Evolutionary conservation across 2,329 filamentous ascomycete genomes (phyloP).

Genomic region (Aspergillus ustus): DNA sequence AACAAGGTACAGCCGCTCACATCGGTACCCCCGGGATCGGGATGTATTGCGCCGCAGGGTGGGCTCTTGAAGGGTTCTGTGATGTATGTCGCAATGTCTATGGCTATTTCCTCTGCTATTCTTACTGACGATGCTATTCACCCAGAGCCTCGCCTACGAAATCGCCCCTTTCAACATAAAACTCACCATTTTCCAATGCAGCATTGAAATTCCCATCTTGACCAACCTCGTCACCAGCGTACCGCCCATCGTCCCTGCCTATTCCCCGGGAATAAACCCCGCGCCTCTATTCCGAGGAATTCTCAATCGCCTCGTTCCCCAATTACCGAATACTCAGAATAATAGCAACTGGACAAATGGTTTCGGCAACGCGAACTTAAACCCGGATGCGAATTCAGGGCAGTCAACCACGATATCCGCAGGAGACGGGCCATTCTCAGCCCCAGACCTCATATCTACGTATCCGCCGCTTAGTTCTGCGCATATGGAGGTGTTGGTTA

Average conservation of each 20-base stretch:
- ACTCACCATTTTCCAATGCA: slow-evolving; percentile 92
- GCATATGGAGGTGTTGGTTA: slow-evolving; percentile 74
- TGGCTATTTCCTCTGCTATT: not conserved
- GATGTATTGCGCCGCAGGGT: slow-evolving; percentile 89
- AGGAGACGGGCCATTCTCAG: slow-evolving; percentile 43
- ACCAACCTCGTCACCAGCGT: slow-evolving; percentile 86
- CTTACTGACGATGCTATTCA: slow-evolving; percentile 17
- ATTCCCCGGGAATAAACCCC: slow-evolving; percentile 70
- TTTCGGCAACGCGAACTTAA: slow-evolving; percentile 20
- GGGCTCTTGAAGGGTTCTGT: slow-evolving; percentile 95
- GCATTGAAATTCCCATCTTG: slow-evolving; percentile 86
- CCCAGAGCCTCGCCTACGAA: slow-evolving; percentile 81
- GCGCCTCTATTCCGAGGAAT: slow-evolving; percentile 85
- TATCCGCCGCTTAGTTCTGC: slow-evolving; percentile 74
- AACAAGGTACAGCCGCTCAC: slow-evolving; percentile 66
- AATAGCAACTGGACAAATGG: slow-evolving; percentile 12
- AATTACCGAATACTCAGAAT: slow-evolving; percentile 61
- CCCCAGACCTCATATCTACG: slow-evolving; percentile 61
- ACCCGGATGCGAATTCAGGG: not conserved
- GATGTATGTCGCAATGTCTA: slow-evolving; percentile 60
- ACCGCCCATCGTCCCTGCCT: slow-evolving; percentile 71
- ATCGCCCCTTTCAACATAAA: slow-evolving; percentile 97
- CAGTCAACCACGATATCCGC: slow-evolving; percentile 24
- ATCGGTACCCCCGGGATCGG: slow-evolving; percentile 89
- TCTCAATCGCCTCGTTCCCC: slow-evolving; percentile 76